Conservation (phyloP, 1,284 basidiomycete species). For the Irpex rosettiformis region DNA sequence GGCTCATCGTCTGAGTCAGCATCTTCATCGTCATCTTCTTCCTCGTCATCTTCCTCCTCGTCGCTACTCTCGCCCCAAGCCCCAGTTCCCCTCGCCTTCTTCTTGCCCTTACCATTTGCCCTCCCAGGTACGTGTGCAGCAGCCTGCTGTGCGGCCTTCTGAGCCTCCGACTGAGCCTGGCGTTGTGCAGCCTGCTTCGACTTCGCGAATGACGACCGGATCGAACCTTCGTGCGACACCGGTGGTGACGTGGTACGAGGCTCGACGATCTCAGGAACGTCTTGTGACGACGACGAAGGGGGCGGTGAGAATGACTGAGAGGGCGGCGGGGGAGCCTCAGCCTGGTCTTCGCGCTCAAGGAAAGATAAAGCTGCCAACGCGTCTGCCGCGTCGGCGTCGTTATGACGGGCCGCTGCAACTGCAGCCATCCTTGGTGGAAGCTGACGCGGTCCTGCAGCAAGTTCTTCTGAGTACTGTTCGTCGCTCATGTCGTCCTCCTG, state of each 20-base stretch:
- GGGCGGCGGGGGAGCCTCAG: conserved; percentile 14
- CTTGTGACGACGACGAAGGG: conserved; percentile 23
- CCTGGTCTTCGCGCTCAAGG: conserved; percentile 51
- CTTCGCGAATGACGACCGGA: conserved; percentile 79
- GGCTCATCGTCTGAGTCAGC: conserved; percentile 61
- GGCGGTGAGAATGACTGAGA: conserved; percentile 14
- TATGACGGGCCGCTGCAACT: conserved; percentile 9
- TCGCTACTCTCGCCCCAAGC: conserved; percentile 78
- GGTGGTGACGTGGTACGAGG: conserved; percentile 29
- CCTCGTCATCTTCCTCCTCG: conserved; percentile 79
- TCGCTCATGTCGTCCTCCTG: conserved; percentile 13
- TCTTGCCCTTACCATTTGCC: conserved; percentile 55
- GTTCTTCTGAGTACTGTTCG: conserved; percentile 8
- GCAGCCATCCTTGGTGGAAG: conserved; percentile 12
- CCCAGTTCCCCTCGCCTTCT: conserved; percentile 38
- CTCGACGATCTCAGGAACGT: conserved; percentile 19
- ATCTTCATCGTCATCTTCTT: conserved; percentile 73
- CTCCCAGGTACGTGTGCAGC: conserved; percentile 72
- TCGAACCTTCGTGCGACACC: conserved; percentile 16
- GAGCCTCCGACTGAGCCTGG: conserved; percentile 77
- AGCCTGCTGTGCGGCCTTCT: conserved; percentile 74
- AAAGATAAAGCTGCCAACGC: conserved; percentile 76
- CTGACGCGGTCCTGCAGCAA: conserved; percentile 3
- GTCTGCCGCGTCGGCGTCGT: conserved; percentile 40
- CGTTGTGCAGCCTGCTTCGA: conserved; percentile 79